Conservation (phyloP, 1,284 basidiomycete genomes). For the Ganoderma sinense region DNA sequence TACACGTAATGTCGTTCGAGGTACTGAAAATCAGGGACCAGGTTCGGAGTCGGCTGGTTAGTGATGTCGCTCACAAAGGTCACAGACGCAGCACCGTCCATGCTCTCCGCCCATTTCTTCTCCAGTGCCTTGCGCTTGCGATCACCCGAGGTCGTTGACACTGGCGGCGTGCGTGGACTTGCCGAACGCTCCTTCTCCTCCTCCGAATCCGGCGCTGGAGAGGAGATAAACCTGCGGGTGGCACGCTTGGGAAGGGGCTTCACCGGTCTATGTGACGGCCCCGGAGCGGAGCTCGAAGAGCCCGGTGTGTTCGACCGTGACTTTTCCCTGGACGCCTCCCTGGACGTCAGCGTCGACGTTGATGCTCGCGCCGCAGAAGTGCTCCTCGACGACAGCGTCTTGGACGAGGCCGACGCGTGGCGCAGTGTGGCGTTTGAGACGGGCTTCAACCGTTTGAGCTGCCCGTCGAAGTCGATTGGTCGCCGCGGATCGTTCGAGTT, state of each 20-base stretch:
- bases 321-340: conserved; percentile 4
- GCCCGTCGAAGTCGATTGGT: conserved; percentile 18
- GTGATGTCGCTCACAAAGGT: conserved; percentile 56
- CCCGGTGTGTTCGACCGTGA: conserved; percentile 2
- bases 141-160: neutral
- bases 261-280: neutral
- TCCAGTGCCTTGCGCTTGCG: conserved; percentile 19
- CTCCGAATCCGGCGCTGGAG: conserved; percentile 10
- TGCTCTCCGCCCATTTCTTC: conserved; percentile 14
- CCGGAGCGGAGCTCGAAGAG: neutral
- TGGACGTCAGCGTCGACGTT: neutral
- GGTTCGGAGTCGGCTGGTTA: conserved; percentile 52
- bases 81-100: conserved; percentile 50
- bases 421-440: neutral
- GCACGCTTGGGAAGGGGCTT: conserved; percentile 19
- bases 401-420: neutral
- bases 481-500: neutral
- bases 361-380: neutral
- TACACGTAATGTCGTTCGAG: conserved; percentile 58
- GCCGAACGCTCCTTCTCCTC: neutral
- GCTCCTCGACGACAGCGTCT: conserved; percentile 1
- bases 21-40: conserved; percentile 54
- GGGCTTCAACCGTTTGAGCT: conserved; percentile 2
- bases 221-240: neutral
- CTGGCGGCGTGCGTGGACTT: neutral